phyloP scores from a whole-genome alignment of 78 protist genomes.

The Dictyostelium firmibasis region DNA sequence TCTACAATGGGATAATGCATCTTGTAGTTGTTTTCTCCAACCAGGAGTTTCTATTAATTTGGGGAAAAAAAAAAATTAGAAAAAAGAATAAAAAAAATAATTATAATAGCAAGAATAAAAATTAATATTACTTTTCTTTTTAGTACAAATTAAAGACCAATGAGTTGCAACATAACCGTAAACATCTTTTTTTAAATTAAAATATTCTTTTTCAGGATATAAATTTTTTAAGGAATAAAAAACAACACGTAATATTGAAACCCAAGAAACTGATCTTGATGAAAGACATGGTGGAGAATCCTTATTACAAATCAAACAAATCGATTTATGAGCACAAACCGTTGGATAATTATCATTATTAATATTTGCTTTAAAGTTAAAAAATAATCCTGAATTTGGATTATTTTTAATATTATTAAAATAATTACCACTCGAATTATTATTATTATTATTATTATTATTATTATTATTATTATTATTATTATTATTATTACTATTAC shows the following conservation, averaged over 20 bases:
- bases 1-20: conserved; percentile 75
- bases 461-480: neutral
- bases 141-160: conserved; percentile 61
- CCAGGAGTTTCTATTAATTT: conserved; percentile 35
- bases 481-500: neutral
- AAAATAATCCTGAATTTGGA: neutral
- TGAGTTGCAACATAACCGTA: conserved; percentile 76
- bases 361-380: neutral
- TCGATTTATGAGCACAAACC: neutral
- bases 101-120: neutral
- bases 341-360: neutral
- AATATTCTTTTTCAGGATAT: conserved; percentile 69
- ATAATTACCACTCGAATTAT: neutral
- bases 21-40: conserved; percentile 79
- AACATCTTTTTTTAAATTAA: conserved; percentile 62
- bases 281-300: conserved; percentile 51
- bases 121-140: conserved; percentile 32
- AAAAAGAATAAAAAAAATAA: neutral
- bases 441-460: neutral
- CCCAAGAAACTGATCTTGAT: conserved; percentile 67
- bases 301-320: conserved; percentile 44
- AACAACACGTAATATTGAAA: conserved; percentile 53
- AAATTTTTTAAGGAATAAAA: conserved; percentile 43
- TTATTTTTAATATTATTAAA: neutral
- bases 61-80: neutral